phyloP scores from a whole-genome alignment of 805 yeast species.

The Torulaspora franciscae region DNA sequence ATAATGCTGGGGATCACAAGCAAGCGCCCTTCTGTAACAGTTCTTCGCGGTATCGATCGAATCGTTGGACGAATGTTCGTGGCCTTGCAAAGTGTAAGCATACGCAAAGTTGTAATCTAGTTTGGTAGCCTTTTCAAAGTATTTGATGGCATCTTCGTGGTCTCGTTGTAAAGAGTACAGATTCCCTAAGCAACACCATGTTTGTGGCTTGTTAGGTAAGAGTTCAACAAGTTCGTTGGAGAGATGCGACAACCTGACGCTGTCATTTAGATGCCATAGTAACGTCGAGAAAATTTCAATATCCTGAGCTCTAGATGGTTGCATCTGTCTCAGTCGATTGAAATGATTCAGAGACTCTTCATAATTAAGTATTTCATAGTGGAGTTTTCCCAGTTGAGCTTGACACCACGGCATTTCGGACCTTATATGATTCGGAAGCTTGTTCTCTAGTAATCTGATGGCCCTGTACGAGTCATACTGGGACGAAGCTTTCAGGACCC shows the following conservation, averaged over 20 bases:
- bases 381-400: conserved; percentile 70
- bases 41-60: conserved; percentile 85
- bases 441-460: conserved; percentile 51
- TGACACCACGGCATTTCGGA: conserved; percentile 79
- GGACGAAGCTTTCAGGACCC: conserved; percentile 20
- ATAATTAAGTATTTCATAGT: conserved; percentile 84
- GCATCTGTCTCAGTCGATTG: conserved; percentile 55
- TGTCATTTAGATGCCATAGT: conserved; percentile 87
- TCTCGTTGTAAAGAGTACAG: conserved; percentile 77
- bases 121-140: conserved; percentile 74
- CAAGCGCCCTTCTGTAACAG: conserved; percentile 72
- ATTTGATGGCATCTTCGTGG: conserved; percentile 82
- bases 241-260: conserved; percentile 69
- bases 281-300: conserved; percentile 90
- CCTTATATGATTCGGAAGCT: conserved; percentile 55
- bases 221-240: conserved; percentile 74
- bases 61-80: conserved; percentile 82
- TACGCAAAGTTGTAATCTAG: conserved; percentile 69
- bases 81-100: conserved; percentile 91
- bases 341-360: conserved; percentile 67
- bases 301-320: conserved; percentile 75
- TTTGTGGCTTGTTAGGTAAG: conserved; percentile 62
- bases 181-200: conserved; percentile 93
- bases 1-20: conserved; percentile 76
- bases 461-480: conserved; percentile 78